Percentiles rank a stretch among this genome's conserved stretches.
Evolutionary conservation across 176 grass and related monocot genomes (phyloP).

Genomic region (Phoenix dactylifera): DNA sequence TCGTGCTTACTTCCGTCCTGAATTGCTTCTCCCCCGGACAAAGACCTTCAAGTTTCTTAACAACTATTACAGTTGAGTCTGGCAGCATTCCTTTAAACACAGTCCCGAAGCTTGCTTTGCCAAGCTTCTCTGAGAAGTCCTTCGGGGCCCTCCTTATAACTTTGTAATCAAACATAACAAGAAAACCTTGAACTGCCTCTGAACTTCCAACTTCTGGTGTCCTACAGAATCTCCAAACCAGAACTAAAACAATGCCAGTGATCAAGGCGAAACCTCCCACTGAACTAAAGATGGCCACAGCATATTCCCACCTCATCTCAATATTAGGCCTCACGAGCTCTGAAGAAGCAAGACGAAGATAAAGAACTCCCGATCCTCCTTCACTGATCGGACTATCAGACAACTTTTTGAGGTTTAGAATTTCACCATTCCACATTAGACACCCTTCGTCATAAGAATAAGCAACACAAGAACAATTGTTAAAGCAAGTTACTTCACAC

Average conservation of each 20-base stretch:
- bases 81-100: slow-evolving; percentile 29
- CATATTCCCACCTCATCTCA: no score
- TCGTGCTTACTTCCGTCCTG: slow-evolving; percentile 28
- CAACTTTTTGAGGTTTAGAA: slow-evolving; percentile 17
- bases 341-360: no score
- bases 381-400: slow-evolving; percentile 6
- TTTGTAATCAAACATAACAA: not conserved
- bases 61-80: slow-evolving; percentile 5
- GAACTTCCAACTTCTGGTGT: not conserved
- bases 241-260: no score
- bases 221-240: no score
- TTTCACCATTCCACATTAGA: slow-evolving; percentile 26
- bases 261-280: no score
- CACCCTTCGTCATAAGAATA: slow-evolving; percentile 21
- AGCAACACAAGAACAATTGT: slow-evolving; percentile 40
- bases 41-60: slow-evolving; percentile 29
- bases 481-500: slow-evolving; percentile 28
- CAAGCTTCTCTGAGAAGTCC: slow-evolving; percentile 30
- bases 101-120: slow-evolving; percentile 30
- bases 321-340: no score
- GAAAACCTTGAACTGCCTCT: not conserved
- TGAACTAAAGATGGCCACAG: no score
- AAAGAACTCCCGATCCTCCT: not conserved
- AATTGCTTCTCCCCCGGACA: slow-evolving; percentile 31
- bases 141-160: slow-evolving; percentile 19